These are phyloP conservation scores for Ascochyta lentis DNA, from an alignment of 2,329 filamentous ascomycete species.

Conservation along the genomic window DNA sequence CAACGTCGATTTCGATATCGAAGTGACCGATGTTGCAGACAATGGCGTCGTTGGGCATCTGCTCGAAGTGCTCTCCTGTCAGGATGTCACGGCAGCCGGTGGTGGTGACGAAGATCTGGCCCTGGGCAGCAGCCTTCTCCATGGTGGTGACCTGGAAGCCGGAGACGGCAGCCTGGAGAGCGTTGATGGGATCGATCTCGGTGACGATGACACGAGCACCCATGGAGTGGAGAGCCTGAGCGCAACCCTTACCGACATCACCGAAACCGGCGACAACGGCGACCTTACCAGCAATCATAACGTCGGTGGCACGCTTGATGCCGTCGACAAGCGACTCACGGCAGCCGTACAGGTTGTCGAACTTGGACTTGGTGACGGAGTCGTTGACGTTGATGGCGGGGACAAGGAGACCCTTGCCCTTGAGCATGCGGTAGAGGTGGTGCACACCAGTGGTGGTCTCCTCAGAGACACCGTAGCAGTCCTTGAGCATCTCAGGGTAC, in stretches of 20 bases:
- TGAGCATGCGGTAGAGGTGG: conserved; percentile 98
- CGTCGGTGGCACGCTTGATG: conserved; percentile 99
- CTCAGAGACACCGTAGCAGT: conserved; percentile 98
- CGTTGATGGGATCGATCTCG: conserved; percentile 99
- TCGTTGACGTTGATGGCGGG: conserved; percentile 99
- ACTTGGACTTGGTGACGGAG: conserved; percentile 99
- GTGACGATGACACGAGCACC: conserved; percentile 96
- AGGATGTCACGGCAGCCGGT: conserved; percentile 99
- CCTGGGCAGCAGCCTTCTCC: conserved; percentile 87
- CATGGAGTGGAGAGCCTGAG: conserved; percentile 94
- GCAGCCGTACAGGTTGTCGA: conserved; percentile 99
- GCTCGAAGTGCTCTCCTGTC: conserved; percentile 88
- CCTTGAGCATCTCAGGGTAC: conserved; percentile 98
- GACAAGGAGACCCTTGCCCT: conserved; percentile 76
- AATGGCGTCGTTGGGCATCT: conserved; percentile 96
- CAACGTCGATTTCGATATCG: conserved; percentile 99
- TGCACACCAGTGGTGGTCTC: conserved; percentile 99
- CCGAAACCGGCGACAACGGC: conserved; percentile 97
- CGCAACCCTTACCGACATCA: conserved; percentile 99
- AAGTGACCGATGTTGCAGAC: conserved; percentile 99
- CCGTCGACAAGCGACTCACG: conserved; percentile 97
- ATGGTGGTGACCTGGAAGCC: conserved; percentile 97
- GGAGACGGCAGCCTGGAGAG: conserved; percentile 96
- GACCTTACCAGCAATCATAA: conserved; percentile 99
- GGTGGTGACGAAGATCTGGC: conserved; percentile 99